Evolutionary conservation across 805 yeast genomes (phyloP).

Genomic region (Teunomyces panamensis): DNA sequence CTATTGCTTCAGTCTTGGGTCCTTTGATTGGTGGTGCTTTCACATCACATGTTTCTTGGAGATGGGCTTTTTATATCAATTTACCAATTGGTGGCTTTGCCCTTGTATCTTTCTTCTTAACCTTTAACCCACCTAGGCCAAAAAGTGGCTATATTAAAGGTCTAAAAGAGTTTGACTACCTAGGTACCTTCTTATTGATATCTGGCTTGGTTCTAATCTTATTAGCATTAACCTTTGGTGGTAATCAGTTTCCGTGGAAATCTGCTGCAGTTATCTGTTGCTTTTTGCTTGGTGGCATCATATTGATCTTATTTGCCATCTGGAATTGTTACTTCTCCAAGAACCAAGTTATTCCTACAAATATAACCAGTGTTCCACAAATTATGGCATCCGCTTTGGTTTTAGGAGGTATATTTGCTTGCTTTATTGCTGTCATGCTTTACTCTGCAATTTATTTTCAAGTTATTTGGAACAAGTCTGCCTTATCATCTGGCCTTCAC

Average conservation of each 20-base stretch:
- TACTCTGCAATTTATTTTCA: conserved; percentile 49
- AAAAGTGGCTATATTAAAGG: conserved; percentile 2
- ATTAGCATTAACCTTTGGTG: conserved; percentile 23
- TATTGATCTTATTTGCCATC: conserved; percentile 12
- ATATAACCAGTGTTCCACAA: conserved; percentile 11
- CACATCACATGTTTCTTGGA: conserved; percentile 22
- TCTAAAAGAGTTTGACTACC: conserved; percentile 17
- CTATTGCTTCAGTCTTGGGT: conserved; percentile 23
- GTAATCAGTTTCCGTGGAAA: conserved; percentile 17
- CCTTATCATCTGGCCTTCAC: conserved; percentile 46
- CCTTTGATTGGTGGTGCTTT: conserved; percentile 26
- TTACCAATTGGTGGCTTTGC: conserved; percentile 24
- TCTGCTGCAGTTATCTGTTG: conserved; percentile 23
- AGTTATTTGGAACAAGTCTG: conserved; percentile 37
- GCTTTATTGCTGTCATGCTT: conserved; percentile 16
- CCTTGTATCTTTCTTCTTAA: conserved; percentile 12
- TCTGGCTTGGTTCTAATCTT: conserved; percentile 20
- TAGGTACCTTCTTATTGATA: conserved; percentile 16
- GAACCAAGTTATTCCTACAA: conserved; percentile 17
- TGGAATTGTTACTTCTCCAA: conserved; percentile 18
- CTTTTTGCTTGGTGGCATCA: conserved; percentile 19
- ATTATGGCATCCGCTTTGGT: conserved; percentile 13
- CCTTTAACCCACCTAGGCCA: conserved; percentile 18
- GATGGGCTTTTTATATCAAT: conserved; percentile 28
- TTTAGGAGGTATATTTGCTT: conserved; percentile 15